A percentile compares a stretch with the other conserved stretches of the same genome.
phyloP scores from a whole-genome alignment of 768 basidiomycete species.

The Infundibulicybe gibba region DNA sequence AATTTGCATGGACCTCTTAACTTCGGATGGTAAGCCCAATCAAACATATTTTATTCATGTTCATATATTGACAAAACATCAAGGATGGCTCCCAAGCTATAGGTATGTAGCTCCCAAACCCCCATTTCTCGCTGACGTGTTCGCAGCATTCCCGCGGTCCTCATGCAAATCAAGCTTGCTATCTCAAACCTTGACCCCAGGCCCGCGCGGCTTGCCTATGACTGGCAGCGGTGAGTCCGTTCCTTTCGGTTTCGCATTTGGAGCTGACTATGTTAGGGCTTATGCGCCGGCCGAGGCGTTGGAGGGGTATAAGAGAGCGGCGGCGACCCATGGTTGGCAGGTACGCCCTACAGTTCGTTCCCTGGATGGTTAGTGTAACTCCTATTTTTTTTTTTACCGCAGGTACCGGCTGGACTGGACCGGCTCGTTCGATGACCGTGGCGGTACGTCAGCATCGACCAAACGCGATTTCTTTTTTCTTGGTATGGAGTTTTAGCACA shows the following conservation, averaged over 20 bases:
- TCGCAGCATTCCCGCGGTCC: conserved; percentile 40
- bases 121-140: neutral
- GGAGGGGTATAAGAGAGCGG: conserved; percentile 62
- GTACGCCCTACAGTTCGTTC: conserved; percentile 20
- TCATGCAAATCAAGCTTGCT: conserved; percentile 67
- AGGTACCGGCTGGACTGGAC: neutral
- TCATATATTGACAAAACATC: neutral
- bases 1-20: conserved; percentile 73
- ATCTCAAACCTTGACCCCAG: conserved; percentile 64
- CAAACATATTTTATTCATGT: neutral
- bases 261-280: conserved; percentile 17
- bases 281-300: conserved; percentile 59
- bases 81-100: conserved; percentile 69
- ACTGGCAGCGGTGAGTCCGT: conserved; percentile 45
- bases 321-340: conserved; percentile 61
- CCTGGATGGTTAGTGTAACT: too few species aligned
- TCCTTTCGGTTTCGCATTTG: neutral
- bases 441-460: conserved; percentile 20
- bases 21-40: conserved; percentile 46
- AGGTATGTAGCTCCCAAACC: conserved; percentile 28
- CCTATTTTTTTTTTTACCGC: neutral
- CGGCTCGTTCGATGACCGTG: neutral
- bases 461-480: too few species aligned
- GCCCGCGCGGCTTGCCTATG: conserved; percentile 51
- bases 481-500: too few species aligned